Evolutionary conservation across 1,139 yeast species (phyloP).

Genomic region (Debaryomyces singareniensis): DNA sequence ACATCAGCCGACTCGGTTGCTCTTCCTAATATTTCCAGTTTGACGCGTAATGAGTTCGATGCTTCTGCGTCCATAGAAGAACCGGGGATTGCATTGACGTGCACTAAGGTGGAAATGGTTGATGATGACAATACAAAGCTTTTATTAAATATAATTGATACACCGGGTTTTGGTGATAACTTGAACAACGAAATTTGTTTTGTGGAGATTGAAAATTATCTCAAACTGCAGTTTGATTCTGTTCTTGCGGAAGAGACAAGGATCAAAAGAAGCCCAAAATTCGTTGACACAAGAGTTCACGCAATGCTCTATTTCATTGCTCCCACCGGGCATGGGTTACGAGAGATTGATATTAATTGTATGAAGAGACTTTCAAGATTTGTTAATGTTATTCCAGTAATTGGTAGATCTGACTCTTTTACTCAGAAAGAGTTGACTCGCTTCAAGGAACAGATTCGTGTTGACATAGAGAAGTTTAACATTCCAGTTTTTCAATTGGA

Average conservation of each 20-base stretch:
- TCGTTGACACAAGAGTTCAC: conserved; percentile 73
- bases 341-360: conserved; percentile 69
- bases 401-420: conserved; percentile 82
- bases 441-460: conserved; percentile 50
- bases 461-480: conserved; percentile 69
- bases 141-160: conserved; percentile 57
- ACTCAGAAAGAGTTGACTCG: conserved; percentile 64
- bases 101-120: conserved; percentile 60
- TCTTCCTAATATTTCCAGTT: conserved; percentile 39
- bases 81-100: conserved; percentile 60
- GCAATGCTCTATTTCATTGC: conserved; percentile 64
- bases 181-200: conserved; percentile 61
- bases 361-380: conserved; percentile 72
- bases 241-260: conserved; percentile 88
- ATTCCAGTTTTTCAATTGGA: conserved; percentile 82
- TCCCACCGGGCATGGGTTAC: conserved; percentile 73
- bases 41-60: conserved; percentile 37
- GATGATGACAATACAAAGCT: conserved; percentile 75
- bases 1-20: conserved; percentile 47
- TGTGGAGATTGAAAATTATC: conserved; percentile 62
- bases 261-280: conserved; percentile 80
- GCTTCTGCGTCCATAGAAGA: conserved; percentile 44
- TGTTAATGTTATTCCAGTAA: conserved; percentile 84
- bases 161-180: conserved; percentile 78
- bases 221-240: conserved; percentile 88